phyloP scores from a whole-genome alignment of 768 basidiomycete genomes.

The Mycena metata region DNA sequence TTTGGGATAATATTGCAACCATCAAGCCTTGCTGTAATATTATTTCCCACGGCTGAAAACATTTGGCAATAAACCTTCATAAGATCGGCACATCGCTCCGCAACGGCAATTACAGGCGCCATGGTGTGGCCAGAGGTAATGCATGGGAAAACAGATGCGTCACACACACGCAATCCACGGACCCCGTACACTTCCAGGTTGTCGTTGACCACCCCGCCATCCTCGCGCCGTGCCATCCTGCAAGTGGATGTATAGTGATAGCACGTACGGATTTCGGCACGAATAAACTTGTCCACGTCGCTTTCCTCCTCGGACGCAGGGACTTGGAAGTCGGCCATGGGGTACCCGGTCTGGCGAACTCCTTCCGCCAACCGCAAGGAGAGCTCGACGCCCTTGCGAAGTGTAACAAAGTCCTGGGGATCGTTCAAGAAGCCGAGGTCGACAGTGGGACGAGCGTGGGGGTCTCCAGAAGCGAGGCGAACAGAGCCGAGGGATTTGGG shows the following conservation, averaged over 20 bases:
- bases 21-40: no score
- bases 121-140: conserved; percentile 48
- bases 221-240: conserved; percentile 33
- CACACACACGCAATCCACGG: conserved; percentile 55
- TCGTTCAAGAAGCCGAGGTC: conserved; percentile 42
- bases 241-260: conserved; percentile 47
- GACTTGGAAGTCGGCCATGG: conserved; percentile 40
- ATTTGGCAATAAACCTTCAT: conserved; percentile 31
- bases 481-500: conserved; percentile 38
- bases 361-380: conserved; percentile 36
- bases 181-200: conserved; percentile 61
- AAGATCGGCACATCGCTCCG: conserved; percentile 52
- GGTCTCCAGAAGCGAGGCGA: conserved; percentile 38
- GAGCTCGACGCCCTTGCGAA: conserved; percentile 36
- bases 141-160: conserved; percentile 49
- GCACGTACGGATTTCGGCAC: conserved; percentile 37
- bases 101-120: conserved; percentile 47
- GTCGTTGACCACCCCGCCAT: conserved; percentile 60
- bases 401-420: conserved; percentile 38
- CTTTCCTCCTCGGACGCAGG: conserved; percentile 41
- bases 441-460: conserved; percentile 29
- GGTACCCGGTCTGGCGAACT: conserved; percentile 40
- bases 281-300: conserved; percentile 44
- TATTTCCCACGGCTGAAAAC: no score
- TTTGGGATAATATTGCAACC: no score